Evolutionary conservation across 805 yeast species (phyloP), one percentile per base, ranked within the genome.

Genomic region (Peterozyma toletana): DNA sequence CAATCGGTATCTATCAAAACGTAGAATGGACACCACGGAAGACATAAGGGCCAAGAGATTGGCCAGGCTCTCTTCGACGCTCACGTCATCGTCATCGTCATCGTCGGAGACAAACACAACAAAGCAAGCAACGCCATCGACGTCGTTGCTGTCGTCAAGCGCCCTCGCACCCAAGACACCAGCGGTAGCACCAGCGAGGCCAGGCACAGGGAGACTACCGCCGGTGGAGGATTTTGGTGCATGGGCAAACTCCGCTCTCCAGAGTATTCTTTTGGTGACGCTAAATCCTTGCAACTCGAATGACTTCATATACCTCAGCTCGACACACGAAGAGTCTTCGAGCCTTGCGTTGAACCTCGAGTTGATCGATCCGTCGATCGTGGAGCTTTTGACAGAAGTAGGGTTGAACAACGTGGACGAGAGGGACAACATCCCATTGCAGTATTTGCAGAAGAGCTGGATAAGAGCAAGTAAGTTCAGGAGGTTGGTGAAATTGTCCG

Each of bases 301-400:
- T 18, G 45, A 45, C 33, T 50, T 42, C 11, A 41, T 47, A 6
- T 58, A 45, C 41, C 40, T 64, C 13, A 47, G 50, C 11, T 56
- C 63, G 0, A 37, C 60, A 30, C 41, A 45, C 9, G 53, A 54
- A 18, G 67, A 63, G 16, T 33, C 21, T 10, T 21, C 34, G 6
- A 40, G 43, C n/a, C 35, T 48, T 5, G 11, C 45, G 2, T 52
- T 73, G 4, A 46, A 51, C 9, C 51, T 52, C 11, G 68, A 65
- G 31, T 54, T 59, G 17, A 55, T 77, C 31, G 88, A 81, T 49
- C 63, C 71, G 7, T 63, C 73, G 2, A 70, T 79, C 44, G 68
- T 80, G 57, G 84, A 80, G 47, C 56, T 75, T 16, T 59, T 81
- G 38, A 69, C 81, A 1, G 85, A 79, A 45, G 52, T 59, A 33